Percentiles rank a stretch among this genome's conserved stretches.
phyloP scores from a whole-genome alignment of 169 alveolate species.

The Cryptosporidium meleagridis region DNA sequence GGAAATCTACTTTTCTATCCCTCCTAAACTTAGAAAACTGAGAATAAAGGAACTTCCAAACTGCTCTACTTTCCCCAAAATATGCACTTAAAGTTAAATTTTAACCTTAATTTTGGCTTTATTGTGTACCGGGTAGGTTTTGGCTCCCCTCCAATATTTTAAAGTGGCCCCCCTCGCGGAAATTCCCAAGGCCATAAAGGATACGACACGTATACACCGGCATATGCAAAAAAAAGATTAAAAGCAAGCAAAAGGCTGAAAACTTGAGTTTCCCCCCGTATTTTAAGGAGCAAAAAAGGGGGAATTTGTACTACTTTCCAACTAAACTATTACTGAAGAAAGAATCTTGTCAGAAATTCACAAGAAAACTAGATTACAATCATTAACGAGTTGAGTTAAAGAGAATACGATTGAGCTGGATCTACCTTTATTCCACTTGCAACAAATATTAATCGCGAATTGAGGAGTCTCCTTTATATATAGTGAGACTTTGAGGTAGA shows the following conservation, averaged over 20 bases:
- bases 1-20: not conserved
- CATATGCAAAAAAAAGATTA: slow-evolving; percentile 10
- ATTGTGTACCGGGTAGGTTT: not conserved
- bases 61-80: not conserved
- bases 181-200: not conserved
- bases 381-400: too few species aligned
- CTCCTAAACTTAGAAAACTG: too few species aligned
- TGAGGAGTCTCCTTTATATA: not conserved
- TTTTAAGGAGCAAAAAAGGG: not conserved
- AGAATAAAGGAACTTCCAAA: not conserved
- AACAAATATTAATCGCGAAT: not conserved
- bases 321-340: not conserved
- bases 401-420: not conserved
- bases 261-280: not conserved
- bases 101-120: not conserved
- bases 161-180: slow-evolving; percentile 20
- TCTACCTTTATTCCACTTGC: not conserved
- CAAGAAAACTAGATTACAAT: too few species aligned
- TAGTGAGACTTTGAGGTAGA: not conserved
- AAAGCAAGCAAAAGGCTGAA: slow-evolving; percentile 8
- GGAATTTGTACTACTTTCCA: not conserved
- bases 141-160: slow-evolving; percentile 3
- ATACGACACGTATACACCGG: slow-evolving; percentile 29
- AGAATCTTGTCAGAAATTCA: not conserved
- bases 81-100: not conserved